Base-by-base conservation (phyloP, 306 rosid genomes). In the Gleditsia sinensis region DNA sequence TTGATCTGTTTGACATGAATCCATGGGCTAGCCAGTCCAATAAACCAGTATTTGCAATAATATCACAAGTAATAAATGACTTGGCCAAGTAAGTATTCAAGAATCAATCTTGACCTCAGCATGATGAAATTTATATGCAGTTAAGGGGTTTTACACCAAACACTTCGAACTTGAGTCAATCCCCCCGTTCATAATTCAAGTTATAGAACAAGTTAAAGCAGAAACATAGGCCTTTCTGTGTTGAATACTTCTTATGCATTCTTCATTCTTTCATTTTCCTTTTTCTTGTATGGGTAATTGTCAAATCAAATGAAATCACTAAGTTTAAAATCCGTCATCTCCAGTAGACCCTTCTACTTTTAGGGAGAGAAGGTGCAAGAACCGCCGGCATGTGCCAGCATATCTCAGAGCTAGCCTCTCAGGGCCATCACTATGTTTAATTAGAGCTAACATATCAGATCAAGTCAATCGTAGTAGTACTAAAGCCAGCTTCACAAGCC, bases 1-100 rank as follows among this genome's bases (percentile, higher is more conserved):
- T 50, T 78, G 75, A 61, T 63, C 67, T 36, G 25, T 34, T 82
- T 42, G 20, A 67, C 48, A 58, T 12, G 49, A 72, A 33, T 24
- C 72, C 23, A 37, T 59, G 39, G 9, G 0, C 23, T 9, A 14
- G 59, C 53, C 5, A 43, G 14, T 45, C 68, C 54, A 65, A 60
- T 33, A 33, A 60, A 33, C 25, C 45, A 60, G 37, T n/a, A 9
- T 60, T 60, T 20, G 27, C 67, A 60, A 34, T 9, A 32, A 0
- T n/a, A 33, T 59, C 45, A 16, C 14, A 56, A 12, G 37, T 27
- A 9, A 27, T 56, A 56, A 56, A 56, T 56, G 39, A 14, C 66
- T 20, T 7, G 46, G 67, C 24, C 33, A 57, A 28, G 14, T 17
- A 33, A 33, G 6, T 34, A 17, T 33, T 28, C 14, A 32, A 11